Percentiles rank a stretch among this genome's conserved stretches.
These are phyloP conservation scores for Neofusicoccum umdonicola DNA, from an alignment of 2,329 filamentous ascomycete genomes.

Conservation along the genomic window DNA sequence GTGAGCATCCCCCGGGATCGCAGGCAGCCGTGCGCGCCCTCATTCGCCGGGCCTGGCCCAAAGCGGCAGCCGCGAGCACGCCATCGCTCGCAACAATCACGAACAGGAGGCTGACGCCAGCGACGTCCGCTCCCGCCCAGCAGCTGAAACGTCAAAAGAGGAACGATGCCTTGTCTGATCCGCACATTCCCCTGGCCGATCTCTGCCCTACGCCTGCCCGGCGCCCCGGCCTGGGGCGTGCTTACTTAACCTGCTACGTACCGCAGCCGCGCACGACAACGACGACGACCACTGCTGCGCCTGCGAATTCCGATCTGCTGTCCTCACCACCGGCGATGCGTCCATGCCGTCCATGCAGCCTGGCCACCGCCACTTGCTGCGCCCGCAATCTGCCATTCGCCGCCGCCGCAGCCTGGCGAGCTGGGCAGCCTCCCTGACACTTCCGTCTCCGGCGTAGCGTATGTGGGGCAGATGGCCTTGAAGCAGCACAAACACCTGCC, in stretches of 20 bases:
- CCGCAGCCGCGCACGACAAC: constrained; percentile 7
- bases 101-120: neutral
- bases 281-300: neutral
- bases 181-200: constrained; percentile 1
- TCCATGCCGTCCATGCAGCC: neutral
- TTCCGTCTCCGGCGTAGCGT: constrained; percentile 3
- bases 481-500: constrained; percentile 1
- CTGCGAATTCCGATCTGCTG: constrained; percentile 10
- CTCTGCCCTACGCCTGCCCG: constrained; percentile 9
- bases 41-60: neutral
- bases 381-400: neutral
- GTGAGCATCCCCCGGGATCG: neutral
- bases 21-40: neutral
- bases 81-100: constrained; percentile 7
- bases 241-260: constrained; percentile 1
- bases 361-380: neutral
- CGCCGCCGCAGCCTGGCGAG: neutral
- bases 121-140: neutral
- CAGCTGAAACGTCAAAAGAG: neutral
- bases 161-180: neutral
- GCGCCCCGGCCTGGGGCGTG: neutral
- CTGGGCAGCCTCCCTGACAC: constrained; percentile 9
- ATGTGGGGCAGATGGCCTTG: constrained; percentile 17
- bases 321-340: neutral
- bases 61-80: constrained; percentile 10